Evolutionary conservation across 306 rosid species (phyloP), one percentile per base, ranked within the genome.

Genomic region (Adenanthera pavonina): DNA sequence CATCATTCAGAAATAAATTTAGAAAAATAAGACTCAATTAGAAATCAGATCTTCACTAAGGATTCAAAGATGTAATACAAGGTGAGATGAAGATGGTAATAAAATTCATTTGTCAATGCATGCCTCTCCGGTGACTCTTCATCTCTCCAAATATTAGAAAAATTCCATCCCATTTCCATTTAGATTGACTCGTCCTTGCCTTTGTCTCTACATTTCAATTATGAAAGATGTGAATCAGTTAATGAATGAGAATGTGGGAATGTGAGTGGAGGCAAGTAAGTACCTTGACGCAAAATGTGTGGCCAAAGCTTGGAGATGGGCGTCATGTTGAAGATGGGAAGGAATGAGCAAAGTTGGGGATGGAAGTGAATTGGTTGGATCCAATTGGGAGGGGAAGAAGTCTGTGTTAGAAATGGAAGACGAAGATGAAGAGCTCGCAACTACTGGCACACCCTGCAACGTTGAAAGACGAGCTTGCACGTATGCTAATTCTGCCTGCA

Each of bases 401-500:
- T 89, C 89, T 6, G 78, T 79, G 69, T 36, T 66, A 15, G 89
- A 69, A 3, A 90, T 64, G 4, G 89, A 53, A 1, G 88, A 59
- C 49, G 86, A 40, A 52, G 76, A 36, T 51, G 62, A 65, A 75
- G 86, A 12, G 84, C 30, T 70, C 2, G 75, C n/a, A 6, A 5
- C 40, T 15, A 0, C 7, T 1, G 66, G 80, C 1, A 80, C 34
- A 16, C 87, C 72, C 54, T 91, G 94, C 86, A 92, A 59, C 16
- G 92, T 88, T 0, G 95, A 87, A 8, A 94, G 84, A 25, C 91
- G 92, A 25, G 95, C 97, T 54, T 91, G 97, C 54, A 88, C 95
- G 47, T 85, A 90, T 19, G 95, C 90, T 57, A 92, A 75, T 80
- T 94, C 97, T 44, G 97, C 91, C 76, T 92, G 97, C 92, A 92